These are phyloP conservation scores for Plasmodium sp. DNA, from an alignment of 169 alveolate species.

Conservation along the genomic window DNA sequence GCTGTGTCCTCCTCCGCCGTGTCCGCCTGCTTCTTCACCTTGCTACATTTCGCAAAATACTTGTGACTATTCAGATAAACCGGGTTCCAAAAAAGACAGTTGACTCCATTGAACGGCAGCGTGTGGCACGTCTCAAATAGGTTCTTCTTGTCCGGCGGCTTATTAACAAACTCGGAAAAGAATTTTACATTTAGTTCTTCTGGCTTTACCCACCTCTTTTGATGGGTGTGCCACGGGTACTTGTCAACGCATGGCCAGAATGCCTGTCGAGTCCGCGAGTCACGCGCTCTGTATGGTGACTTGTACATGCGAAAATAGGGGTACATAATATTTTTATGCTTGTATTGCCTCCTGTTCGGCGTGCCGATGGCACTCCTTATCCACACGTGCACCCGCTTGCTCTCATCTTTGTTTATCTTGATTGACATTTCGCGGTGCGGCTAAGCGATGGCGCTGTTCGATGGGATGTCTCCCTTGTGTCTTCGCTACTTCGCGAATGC, in stretches of 20 bases:
- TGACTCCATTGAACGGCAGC: conserved; percentile 84
- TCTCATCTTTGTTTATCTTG: conserved; percentile 61
- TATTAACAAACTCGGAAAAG: conserved; percentile 79
- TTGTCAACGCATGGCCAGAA: conserved; percentile 86
- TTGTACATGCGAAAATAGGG: conserved; percentile 84
- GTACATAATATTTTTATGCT: conserved; percentile 78
- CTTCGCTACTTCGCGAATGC: not conserved
- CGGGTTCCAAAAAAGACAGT: conserved; percentile 78
- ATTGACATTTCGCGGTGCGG: conserved; percentile 11
- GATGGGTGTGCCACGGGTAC: conserved; percentile 88
- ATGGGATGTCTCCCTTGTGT: not conserved
- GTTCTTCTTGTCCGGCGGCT: conserved; percentile 65
- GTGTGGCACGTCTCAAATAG: conserved; percentile 83
- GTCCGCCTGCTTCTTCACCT: not conserved
- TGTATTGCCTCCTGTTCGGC: conserved; percentile 70
- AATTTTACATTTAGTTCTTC: conserved; percentile 75
- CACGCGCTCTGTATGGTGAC: conserved; percentile 84
- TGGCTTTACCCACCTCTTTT: conserved; percentile 78
- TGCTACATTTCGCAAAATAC: conserved; percentile 6
- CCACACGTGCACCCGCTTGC: conserved; percentile 56
- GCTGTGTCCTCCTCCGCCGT: conserved; percentile 8
- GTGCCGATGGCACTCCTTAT: conserved; percentile 73
- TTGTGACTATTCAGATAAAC: conserved; percentile 38
- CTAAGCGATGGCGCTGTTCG: not conserved
- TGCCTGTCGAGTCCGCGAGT: conserved; percentile 80